Base-by-base conservation (phyloP, 768 basidiomycete genomes). In the Tylopilus vinaceipallidus region DNA sequence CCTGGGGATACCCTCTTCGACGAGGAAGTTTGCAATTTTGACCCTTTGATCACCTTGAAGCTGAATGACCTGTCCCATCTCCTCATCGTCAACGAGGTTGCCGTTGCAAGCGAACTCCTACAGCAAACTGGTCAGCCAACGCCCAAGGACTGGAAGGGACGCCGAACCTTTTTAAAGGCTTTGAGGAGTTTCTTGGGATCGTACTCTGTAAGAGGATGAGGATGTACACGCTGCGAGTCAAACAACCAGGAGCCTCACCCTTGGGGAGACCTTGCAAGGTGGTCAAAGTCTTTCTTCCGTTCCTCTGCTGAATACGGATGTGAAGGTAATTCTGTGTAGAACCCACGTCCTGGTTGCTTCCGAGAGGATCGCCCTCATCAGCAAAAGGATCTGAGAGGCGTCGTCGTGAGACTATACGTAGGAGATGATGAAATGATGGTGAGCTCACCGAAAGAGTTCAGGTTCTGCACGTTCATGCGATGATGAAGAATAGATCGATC, bases 51-150 rank as follows among this genome's bases (percentile, higher is more conserved):
- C 97, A 54, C 97, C 97, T 70, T 98, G 97, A 56, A 99, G 85
- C 74, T 99, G 97, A 64, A 99, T 91, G 68, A 99, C 91, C 75
- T 94, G 81, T 49, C 97, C 97, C 75, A 92, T 83, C 75, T 94
- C 91, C 69, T 90, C 90, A 73, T 97, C 91, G 45, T 94, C 90
- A 57, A 97, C 90, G 60, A 99, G 82, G 43, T 88, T 95, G 59
- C 97, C 97, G 73, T 99, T 99, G 77, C 95, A 98, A 57, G 95
- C 95, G 60, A 98, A 97, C 78, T 97, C 92, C 92, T 95, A 58
- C 11, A 42, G 35, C 7, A 14, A 14, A 19, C 26, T 8, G 16
- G 29, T 62, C 12, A 51, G 53, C 61, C 39, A 54, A 40, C 26
- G 16, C 32, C 24, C 24, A 11, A n/a, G 36, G 3, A 49, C 12